Percentiles rank a stretch among this genome's conserved stretches.
Evolutionary conservation across 768 basidiomycete species (phyloP).

Genomic region (Kwoniella newhampshirensis): DNA sequence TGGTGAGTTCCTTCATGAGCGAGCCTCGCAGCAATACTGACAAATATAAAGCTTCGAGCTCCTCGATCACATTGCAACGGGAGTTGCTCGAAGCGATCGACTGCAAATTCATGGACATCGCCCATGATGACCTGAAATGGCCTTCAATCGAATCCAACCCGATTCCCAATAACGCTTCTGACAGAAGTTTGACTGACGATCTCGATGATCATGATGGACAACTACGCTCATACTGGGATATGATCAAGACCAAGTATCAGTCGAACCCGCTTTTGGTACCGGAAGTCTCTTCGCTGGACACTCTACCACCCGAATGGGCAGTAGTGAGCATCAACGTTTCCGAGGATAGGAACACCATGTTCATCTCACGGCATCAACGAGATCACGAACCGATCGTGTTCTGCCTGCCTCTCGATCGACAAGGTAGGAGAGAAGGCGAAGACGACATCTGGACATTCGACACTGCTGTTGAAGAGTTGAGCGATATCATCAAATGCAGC

Average conservation of each 20-base stretch:
- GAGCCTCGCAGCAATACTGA: conserved; percentile 13
- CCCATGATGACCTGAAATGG: conserved; percentile 72
- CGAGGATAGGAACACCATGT: conserved; percentile 76
- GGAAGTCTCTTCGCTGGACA: neutral
- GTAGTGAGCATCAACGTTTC: conserved; percentile 79
- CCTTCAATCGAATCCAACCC: conserved; percentile 53
- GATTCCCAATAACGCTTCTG: neutral
- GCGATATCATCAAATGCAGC: conserved; percentile 74
- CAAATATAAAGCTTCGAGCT: conserved; percentile 63
- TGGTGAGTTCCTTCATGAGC: conserved; percentile 54
- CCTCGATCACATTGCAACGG: conserved; percentile 74
- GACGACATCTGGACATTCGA: conserved; percentile 70
- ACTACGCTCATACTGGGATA: conserved; percentile 27
- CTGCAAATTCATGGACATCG: conserved; percentile 62
- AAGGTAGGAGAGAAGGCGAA: conserved; percentile 72
- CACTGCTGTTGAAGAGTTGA: conserved; percentile 69
- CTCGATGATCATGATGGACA: conserved; percentile 18
- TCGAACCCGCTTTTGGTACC: neutral
- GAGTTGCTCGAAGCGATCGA: conserved; percentile 82
- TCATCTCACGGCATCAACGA: conserved; percentile 74
- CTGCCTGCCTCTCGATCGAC: conserved; percentile 74
- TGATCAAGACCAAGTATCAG: conserved; percentile 18
- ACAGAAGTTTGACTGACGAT: conserved; percentile 3
- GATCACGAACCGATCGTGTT: conserved; percentile 71
- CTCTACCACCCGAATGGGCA: conserved; percentile 76